Evolutionary conservation across 768 basidiomycete genomes (phyloP), one percentile per base, ranked within the genome.

Genomic region (Trametes elegans): DNA sequence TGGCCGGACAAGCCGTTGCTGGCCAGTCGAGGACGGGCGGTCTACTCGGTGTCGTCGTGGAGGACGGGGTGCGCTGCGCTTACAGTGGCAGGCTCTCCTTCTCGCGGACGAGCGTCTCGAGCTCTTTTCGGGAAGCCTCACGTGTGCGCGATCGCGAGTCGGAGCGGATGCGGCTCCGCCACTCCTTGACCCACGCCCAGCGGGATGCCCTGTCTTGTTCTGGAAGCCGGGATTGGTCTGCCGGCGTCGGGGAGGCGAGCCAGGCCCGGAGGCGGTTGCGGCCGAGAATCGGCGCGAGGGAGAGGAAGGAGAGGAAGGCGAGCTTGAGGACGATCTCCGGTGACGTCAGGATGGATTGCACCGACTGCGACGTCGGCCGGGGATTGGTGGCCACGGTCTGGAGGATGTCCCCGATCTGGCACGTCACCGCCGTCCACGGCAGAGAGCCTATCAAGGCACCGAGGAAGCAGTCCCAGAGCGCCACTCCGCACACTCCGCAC

Each of bases 371-470:
- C 16, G 82, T 79, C 6, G 86, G 81, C 1, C 85, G 82, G 9
- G 85, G 85, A 4, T 82, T 80, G 14, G 84, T 84, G 13, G 88
- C 88, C 24, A 93, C 83, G 0, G 88, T 89, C 69, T 93, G 90
- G 7, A 93, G 79, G 35, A 93, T 90, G 68, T 93, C 90, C 18
- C 90, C 91, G 63, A 92, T 88, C 83, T 93, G 69, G 68, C 91
- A 93, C 60, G 92, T 93, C 52, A 94, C 92, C 26, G 91, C 90
- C 47, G 92, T 93, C 91, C 91, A 93, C 0, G 91, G 91, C 40
- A 93, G 69, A 49, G 83, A 81, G 2, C 91, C 91, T 51, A 93
- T 90, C 73, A 93, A 92, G 6, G 85, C 79, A 32, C 90, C 91
- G 45, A 93, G 73, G 66, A 86, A 76, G 65, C 90, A 93, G 68